Base-by-base conservation (phyloP, 1,284 basidiomycete species). In the Heterobasidion irregulare region DNA sequence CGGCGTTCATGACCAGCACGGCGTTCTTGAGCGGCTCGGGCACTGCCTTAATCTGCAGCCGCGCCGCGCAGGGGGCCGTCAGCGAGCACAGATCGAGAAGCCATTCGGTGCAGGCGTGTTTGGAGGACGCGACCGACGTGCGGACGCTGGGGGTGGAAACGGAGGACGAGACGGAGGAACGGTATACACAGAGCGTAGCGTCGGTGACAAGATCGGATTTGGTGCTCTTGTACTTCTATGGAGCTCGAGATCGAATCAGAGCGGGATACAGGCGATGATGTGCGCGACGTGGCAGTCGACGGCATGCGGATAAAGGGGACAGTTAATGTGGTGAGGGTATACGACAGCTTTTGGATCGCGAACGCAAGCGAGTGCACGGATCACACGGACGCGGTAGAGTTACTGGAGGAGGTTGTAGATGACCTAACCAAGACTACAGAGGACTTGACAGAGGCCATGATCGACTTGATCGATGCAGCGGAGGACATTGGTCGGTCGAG, bases 21-120 rank as follows among this genome's bases (percentile, higher is more conserved):
- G 97, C 91, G 68, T 99, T 99, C 74, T 98, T 99, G 62, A 99
- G 78, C 7, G 94, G 95, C 71, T 99, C 97, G 0, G 92, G 92
- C 33, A 98, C 81, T 0, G 95, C 94, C 69, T 99, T 96, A 65
- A 88, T 86, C 93, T 95, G 59, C 2, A 26, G 57, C 12, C 43
- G 26, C 26, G 26, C 26, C 2, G 26, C 26, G 26, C 26, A 26
- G 26, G 26, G n/a, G 51, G 57, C 38, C 55, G 19, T 48, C 8
- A 55, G 58, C 51, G 52, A 13, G 6, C 16, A 3, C 43, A 44
- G 16, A 44, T 26, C 1, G 26, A 26, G 26, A 26, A 26, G 1
- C 26, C 5, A 26, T 26, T 26, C 26, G 26, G 26, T 3, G 69
- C 3, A 66, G 35, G 70, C 65, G 15, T 67, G 68, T 46, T 71